Percentiles rank a stretch among this genome's conserved stretches.
Evolutionary conservation across 2,329 filamentous ascomycete genomes (phyloP).

Genomic region (Drechslera avenae): DNA sequence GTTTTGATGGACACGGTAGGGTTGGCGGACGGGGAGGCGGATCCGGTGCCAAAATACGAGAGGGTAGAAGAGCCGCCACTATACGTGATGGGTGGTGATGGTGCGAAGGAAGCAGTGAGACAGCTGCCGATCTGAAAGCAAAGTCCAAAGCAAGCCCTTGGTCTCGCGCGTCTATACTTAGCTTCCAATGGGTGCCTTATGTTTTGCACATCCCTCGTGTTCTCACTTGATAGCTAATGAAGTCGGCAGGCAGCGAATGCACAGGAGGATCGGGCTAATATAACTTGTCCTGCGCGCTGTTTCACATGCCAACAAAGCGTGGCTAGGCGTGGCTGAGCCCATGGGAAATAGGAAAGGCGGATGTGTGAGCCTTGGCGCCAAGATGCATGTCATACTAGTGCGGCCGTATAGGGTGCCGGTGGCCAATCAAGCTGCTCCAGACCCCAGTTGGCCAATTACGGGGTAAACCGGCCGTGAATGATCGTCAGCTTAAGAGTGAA

Average conservation of each 20-base stretch:
- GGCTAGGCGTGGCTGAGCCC: neutral
- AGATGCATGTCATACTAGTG: constrained; percentile 5
- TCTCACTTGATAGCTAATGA: too few species aligned
- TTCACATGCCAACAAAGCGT: constrained; percentile 8
- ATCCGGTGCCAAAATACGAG: constrained; percentile 19
- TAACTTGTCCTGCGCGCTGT: constrained; percentile 1
- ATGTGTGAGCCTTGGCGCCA: constrained; percentile 3
- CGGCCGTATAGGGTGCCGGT: neutral
- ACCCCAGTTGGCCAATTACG: constrained; percentile 10
- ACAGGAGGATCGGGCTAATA: too few species aligned
- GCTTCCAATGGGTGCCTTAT: too few species aligned
- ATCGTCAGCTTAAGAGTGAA: constrained; percentile 11
- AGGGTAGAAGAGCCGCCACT: constrained; percentile 16
- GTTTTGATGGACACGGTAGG: neutral
- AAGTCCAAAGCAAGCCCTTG: too few species aligned
- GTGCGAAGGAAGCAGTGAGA: neutral
- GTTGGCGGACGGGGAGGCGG: constrained; percentile 1
- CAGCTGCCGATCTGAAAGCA: too few species aligned
- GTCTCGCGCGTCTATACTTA: too few species aligned
- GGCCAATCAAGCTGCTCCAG: constrained; percentile 6
- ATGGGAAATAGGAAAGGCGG: neutral
- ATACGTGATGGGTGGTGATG: constrained; percentile 9
- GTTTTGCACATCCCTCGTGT: too few species aligned
- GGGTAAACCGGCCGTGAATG: constrained; percentile 12
- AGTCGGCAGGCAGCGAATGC: too few species aligned